Evolutionary conservation across 1,284 basidiomycete species (phyloP).

Genomic region (Polyporus tsugae): DNA sequence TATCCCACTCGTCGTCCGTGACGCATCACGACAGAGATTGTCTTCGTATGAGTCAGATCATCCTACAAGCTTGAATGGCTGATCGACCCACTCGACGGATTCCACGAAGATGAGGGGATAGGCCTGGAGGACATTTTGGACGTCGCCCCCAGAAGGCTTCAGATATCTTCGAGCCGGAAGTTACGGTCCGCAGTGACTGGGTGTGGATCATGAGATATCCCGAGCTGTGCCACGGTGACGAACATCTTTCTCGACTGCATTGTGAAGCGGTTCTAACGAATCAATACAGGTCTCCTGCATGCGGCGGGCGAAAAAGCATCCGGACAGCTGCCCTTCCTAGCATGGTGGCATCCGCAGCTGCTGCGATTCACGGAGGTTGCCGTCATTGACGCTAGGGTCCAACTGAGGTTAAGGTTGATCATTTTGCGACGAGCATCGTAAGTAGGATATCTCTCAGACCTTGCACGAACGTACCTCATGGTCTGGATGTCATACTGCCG

Average conservation of each 20-base stretch:
- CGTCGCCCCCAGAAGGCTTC: background rate
- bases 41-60: too few relatives aligned
- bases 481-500: background rate
- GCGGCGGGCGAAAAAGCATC: background rate
- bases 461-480: background rate
- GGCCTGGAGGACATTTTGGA: background rate
- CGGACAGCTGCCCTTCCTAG: background rate
- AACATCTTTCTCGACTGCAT: background rate
- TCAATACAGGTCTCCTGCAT: background rate
- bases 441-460: background rate
- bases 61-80: too few relatives aligned
- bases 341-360: background rate
- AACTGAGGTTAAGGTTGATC: background rate
- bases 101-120: too few relatives aligned
- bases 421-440: background rate
- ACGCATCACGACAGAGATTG: too few relatives aligned
- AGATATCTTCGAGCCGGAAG: too few relatives aligned
- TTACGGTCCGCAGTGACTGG: background rate
- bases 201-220: background rate
- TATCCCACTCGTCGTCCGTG: too few relatives aligned
- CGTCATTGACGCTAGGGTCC: background rate
- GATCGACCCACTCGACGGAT: too few relatives aligned
- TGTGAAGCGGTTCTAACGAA: background rate
- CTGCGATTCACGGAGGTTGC: background rate
- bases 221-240: background rate